Evolutionary conservation across 116 monocot genomes (phyloP), one percentile per base, ranked within the genome.

Genomic region (Phalaenopsis hybrid): DNA sequence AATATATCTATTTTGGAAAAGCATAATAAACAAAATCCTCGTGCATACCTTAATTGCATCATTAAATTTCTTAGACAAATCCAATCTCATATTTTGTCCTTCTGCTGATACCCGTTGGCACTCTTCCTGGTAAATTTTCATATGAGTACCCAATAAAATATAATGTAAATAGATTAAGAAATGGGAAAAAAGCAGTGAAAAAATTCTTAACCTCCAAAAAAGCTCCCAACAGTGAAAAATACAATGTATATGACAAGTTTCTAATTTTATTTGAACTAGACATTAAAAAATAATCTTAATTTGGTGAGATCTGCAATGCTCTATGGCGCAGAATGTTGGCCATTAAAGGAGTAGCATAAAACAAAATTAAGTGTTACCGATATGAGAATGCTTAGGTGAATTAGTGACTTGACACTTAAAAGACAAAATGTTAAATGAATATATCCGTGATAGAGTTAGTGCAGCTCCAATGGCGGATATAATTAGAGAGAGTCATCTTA

Each of bases 21-120:
- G 70, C 70, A 70, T 34, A 12, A 52, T 12, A 70, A 25, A 10
- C 67, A 21, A 37, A 37, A 70, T 34, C 1, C 15, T 37, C 34
- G 70, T n/a, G 20, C 44, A 45, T 79, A 92, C 96, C 92, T 94
- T 92, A 74, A 96, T 94, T 82, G 94, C 91, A 88, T 96, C 90
- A 83, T 87, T 94, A 76, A 96, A 96, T 83, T 88, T 94, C 37
- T 81, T 89, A 81, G 96, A 96, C 81, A 96, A 84, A 44, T 96
- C 96, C 50, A 84, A 65, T 87, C 94, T 91, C 88, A 96, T 88
- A 81, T 87, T 94, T 58, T 96, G 96, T 44, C 94, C 96, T 82
- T 94, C 96, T 58, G 88, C 85, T 75, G 94, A 92, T 37, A 96
- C 92, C 83, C 92, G 91, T 77, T 92, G 89, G 58, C 91, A 96